Base-by-base conservation (phyloP, 176 grass and related monocot species). In the Oryza punctata region DNA sequence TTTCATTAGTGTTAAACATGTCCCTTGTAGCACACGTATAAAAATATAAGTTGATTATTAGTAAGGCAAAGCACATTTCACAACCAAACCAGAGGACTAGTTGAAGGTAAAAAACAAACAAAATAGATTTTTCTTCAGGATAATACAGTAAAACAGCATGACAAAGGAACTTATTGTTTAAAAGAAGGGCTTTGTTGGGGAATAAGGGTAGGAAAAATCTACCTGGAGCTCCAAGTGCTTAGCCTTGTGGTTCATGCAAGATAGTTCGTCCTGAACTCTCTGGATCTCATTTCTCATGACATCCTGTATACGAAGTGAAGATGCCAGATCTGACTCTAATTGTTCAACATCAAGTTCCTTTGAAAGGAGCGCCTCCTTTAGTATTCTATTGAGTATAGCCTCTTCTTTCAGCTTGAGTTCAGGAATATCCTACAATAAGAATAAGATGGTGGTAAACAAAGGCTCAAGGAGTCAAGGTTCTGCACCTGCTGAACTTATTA, bases 161-260 rank as follows among this genome's bases (percentile, higher is more conserved):
- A 12, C 57, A 77, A 1, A 6, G 18, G 0, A 46, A 73, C n/a
- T 24, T 7, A 1, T 38, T 38, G 37, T 38, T 38, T 38, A 0
- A 38, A 38, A 8, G 7, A 38, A 38, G 27, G 30, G 16, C 27
- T 49, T 82, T 82, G 63, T 16, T 79, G 15, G 38, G 43, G 32
- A 85, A 46, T 24, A 76, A 65, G 38, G 47, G 77, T 65, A 63
- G 54, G 70, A 79, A 41, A 41, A 41, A 43, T 79, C 26, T 73
- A 98, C 92, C 92, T 95, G 87, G 87, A 87, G 80, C 66, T 98
- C 92, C 63, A 90, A 76, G 65, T 93, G 92, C 78, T 91, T 98
- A 67, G 69, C 79, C 73, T 95, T 98, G 82, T 98, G 91, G 44
- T 84, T 95, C 46, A 91, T 86, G 86, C 67, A 93, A 77, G 95